These are phyloP conservation scores for Leccinum subgranulosum DNA, from an alignment of 768 basidiomycete genomes.

Conservation along the genomic window DNA sequence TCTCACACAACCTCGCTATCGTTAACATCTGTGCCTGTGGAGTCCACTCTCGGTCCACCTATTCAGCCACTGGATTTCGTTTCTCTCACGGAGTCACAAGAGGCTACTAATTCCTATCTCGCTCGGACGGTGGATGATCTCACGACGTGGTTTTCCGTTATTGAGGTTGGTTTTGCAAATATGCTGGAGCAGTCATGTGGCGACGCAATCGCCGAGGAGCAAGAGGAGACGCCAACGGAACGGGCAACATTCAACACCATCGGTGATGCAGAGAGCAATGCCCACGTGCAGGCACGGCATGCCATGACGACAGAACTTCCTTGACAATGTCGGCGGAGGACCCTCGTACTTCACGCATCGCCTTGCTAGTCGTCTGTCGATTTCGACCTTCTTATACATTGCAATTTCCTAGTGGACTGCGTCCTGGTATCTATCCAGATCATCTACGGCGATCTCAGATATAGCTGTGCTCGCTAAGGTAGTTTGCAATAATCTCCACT, in stretches of 20 bases:
- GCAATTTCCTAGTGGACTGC: conserved; percentile 11
- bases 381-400: conserved; percentile 11
- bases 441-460: conserved; percentile 35
- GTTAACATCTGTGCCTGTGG: conserved; percentile 32
- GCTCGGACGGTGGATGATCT: conserved; percentile 73
- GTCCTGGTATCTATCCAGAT: conserved; percentile 10
- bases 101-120: conserved; percentile 66
- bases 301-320: conserved; percentile 17
- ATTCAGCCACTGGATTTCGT: conserved; percentile 71
- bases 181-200: conserved; percentile 55
- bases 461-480: conserved; percentile 67
- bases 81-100: conserved; percentile 48
- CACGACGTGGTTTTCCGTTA: conserved; percentile 67
- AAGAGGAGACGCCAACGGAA: conserved; percentile 41
- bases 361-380: conserved; percentile 18
- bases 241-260: conserved; percentile 11
- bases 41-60: conserved; percentile 38
- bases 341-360: conserved; percentile 4
- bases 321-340: conserved; percentile 7
- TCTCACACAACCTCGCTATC: conserved; percentile 33
- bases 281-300: conserved; percentile 9
- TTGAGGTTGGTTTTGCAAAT: conserved; percentile 68
- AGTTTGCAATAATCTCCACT: conserved; percentile 74
- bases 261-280: conserved; percentile 5
- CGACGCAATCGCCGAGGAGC: conserved; percentile 64